A percentile compares a stretch with the other conserved stretches of the same genome.
These are phyloP conservation scores for Bidens hawaiensis DNA, from an alignment of 140 eudicot genomes.

Conservation along the genomic window DNA sequence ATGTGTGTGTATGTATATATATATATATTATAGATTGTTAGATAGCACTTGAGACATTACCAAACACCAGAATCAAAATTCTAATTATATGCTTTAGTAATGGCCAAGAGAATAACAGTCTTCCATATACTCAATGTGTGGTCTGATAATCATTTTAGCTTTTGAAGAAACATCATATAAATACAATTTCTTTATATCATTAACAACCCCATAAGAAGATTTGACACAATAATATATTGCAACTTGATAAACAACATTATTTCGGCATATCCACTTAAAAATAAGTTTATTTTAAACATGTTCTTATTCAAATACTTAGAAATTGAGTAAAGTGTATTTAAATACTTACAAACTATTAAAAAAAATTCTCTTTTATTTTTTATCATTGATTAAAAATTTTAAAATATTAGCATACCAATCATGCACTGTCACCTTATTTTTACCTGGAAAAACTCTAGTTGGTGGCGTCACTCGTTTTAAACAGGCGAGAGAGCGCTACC, in stretches of 20 bases:
- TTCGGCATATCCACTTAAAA: background rate
- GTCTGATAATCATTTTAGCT: conserved; percentile 11
- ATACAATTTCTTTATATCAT: conserved; percentile 4
- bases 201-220: background rate
- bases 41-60: background rate
- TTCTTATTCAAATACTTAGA: too few relatives aligned
- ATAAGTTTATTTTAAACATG: background rate
- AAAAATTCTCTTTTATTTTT: too few relatives aligned
- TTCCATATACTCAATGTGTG: conserved; percentile 9
- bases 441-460: too few relatives aligned
- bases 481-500: too few relatives aligned
- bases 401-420: too few relatives aligned
- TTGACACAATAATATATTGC: background rate
- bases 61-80: background rate
- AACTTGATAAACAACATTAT: background rate
- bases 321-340: too few relatives aligned
- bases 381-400: too few relatives aligned
- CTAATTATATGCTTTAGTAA: conserved; percentile 2
- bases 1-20: too few relatives aligned
- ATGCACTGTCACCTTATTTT: too few relatives aligned
- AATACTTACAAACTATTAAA: too few relatives aligned
- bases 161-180: conserved; percentile 16
- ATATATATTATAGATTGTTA: too few relatives aligned
- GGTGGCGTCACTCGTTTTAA: too few relatives aligned
- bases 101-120: background rate